Percentiles rank a stretch among this genome's conserved stretches.
Evolutionary conservation across 306 rosid species (phyloP).

Genomic region (Hippophae tibetana): DNA sequence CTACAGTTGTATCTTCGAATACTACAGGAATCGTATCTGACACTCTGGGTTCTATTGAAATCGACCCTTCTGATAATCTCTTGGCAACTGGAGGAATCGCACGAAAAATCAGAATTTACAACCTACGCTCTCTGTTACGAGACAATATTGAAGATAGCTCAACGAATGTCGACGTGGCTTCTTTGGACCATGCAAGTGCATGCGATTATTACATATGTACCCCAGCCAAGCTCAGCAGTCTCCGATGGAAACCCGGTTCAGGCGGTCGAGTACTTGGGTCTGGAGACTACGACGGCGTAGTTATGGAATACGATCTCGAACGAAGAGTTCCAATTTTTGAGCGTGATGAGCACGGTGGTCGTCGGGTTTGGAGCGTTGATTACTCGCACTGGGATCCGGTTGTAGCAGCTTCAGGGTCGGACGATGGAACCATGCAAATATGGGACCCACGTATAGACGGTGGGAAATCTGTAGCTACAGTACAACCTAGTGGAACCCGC

Average conservation of each 20-base stretch:
- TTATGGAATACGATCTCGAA: slow-evolving; percentile 51
- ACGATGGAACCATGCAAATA: slow-evolving; percentile 56
- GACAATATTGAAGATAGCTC: neutral
- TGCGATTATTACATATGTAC: slow-evolving; percentile 39
- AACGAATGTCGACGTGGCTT: neutral
- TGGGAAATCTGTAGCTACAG: slow-evolving; percentile 28
- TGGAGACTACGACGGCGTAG: slow-evolving; percentile 61
- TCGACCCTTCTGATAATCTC: slow-evolving; percentile 34
- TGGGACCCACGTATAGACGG: slow-evolving; percentile 53
- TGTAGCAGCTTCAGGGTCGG: slow-evolving; percentile 52
- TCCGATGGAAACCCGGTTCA: slow-evolving; percentile 43
- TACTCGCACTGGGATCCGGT: slow-evolving; percentile 32
- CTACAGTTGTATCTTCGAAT: slow-evolving; percentile 30
- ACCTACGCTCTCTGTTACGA: slow-evolving; percentile 16
- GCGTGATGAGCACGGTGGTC: slow-evolving; percentile 64
- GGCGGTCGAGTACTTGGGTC: slow-evolving; percentile 33
- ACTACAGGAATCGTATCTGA: slow-evolving; percentile 16
- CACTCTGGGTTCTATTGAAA: slow-evolving; percentile 42
- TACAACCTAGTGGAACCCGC: slow-evolving; percentile 23
- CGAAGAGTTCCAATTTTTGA: slow-evolving; percentile 34
- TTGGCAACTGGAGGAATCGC: slow-evolving; percentile 56
- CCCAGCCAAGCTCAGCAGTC: slow-evolving; percentile 62
- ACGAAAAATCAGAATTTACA: slow-evolving; percentile 38
- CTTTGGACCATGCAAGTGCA: slow-evolving; percentile 32
- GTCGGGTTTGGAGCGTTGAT: slow-evolving; percentile 59